Conservation (phyloP, 176 grass and related monocot genomes). For the Alloteropsis semialata region DNA sequence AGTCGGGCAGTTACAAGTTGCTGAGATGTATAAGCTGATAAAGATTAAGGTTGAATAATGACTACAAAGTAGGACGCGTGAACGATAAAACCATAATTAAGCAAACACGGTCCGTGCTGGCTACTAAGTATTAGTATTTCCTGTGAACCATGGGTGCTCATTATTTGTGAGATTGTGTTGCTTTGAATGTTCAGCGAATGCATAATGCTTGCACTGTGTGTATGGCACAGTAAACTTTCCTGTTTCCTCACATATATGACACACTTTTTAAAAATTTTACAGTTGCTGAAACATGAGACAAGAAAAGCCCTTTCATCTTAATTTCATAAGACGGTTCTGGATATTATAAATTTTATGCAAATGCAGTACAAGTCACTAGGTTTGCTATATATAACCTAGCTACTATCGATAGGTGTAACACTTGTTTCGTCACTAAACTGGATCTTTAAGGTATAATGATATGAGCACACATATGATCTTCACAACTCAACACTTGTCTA, state of each 20-base stretch:
- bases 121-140: conserved; percentile 5
- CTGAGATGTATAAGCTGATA: neutral
- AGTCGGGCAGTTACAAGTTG: neutral
- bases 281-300: conserved; percentile 21
- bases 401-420: neutral
- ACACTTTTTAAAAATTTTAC: neutral
- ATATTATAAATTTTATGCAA: conserved; percentile 9
- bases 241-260: neutral
- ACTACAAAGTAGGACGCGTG: neutral
- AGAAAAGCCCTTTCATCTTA: neutral
- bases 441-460: conserved; percentile 39
- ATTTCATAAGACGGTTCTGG: neutral
- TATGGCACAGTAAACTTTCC: neutral
- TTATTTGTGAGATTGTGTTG: conserved; percentile 12
- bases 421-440: conserved; percentile 32
- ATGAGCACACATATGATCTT: conserved; percentile 24
- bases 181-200: neutral
- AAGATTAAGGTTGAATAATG: neutral
- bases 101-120: conserved; percentile 9
- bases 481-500: conserved; percentile 23
- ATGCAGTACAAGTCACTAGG: neutral
- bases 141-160: neutral
- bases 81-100: conserved; percentile 2
- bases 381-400: conserved; percentile 7
- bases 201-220: conserved; percentile 20